Conservation (phyloP, 1,284 basidiomycete genomes). For the Cerioporus squamosus region DNA sequence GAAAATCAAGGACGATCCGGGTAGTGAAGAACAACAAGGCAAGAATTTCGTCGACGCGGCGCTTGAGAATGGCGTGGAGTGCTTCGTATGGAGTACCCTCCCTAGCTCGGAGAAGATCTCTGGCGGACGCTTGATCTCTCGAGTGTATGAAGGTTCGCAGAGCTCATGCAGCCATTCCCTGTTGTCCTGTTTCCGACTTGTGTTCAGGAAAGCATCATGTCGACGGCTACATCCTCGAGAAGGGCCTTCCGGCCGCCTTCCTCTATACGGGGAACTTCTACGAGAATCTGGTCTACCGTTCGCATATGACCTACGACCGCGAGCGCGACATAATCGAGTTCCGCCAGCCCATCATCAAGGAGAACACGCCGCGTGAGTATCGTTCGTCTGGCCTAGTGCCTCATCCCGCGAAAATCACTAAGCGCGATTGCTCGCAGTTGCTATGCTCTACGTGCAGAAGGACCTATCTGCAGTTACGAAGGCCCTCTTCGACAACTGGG, state of each 20-base stretch:
- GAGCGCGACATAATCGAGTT: constrained; percentile 27
- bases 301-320: constrained; percentile 26
- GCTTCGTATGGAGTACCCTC: constrained; percentile 31
- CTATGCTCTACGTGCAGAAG: constrained; percentile 31
- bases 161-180: too few relatives aligned
- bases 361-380: constrained; percentile 21
- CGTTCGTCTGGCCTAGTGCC: too few relatives aligned
- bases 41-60: constrained; percentile 30
- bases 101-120: constrained; percentile 28
- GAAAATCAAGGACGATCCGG: constrained; percentile 30
- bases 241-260: constrained; percentile 17
- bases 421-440: constrained; percentile 11
- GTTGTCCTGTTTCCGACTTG: background rate
- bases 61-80: constrained; percentile 19
- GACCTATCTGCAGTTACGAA: constrained; percentile 26
- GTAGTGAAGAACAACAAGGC: constrained; percentile 30
- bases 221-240: constrained; percentile 28
- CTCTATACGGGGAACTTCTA: constrained; percentile 32
- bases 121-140: constrained; percentile 27
- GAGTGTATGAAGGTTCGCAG: constrained; percentile 27
- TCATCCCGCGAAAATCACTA: too few relatives aligned
- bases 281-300: constrained; percentile 30
- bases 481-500: constrained; percentile 29
- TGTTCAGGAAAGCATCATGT: constrained; percentile 27
- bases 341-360: constrained; percentile 27